These are phyloP conservation scores for Wickerhamiella nectarea DNA, from an alignment of 805 yeast species.

Conservation along the genomic window DNA sequence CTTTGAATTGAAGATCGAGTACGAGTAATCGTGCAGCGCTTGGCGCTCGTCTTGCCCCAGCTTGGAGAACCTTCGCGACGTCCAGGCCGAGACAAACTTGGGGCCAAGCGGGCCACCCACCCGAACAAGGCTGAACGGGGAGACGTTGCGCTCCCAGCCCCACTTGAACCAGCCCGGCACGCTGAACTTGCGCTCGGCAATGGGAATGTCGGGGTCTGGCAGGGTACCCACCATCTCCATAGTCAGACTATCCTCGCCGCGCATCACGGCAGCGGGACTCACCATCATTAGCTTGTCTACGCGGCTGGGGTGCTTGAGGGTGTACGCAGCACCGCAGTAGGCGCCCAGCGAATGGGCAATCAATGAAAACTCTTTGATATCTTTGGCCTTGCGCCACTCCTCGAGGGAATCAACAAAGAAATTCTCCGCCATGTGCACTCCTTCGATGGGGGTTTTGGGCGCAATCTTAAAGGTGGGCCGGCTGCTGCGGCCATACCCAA, in stretches of 20 bases:
- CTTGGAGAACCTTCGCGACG: constrained; percentile 61
- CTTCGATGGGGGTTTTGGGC: constrained; percentile 22
- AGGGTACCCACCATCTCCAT: constrained; percentile 14
- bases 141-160: constrained; percentile 75
- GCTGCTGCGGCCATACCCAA: constrained; percentile 85
- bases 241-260: constrained; percentile 29
- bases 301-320: constrained; percentile 43
- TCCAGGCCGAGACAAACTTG: constrained; percentile 78
- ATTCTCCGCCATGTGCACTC: constrained; percentile 39
- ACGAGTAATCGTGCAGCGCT: constrained; percentile 63
- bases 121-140: constrained; percentile 75
- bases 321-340: constrained; percentile 57
- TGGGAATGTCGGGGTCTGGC: constrained; percentile 12
- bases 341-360: constrained; percentile 93
- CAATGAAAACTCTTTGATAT: constrained; percentile 39
- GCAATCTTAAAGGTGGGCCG: constrained; percentile 46
- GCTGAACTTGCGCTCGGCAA: constrained; percentile 9
- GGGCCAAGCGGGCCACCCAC: constrained; percentile 74
- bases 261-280: constrained; percentile 77
- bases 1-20: constrained; percentile 66
- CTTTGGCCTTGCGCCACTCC: constrained; percentile 44
- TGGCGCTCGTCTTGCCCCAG: constrained; percentile 33
- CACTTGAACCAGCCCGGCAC: constrained; percentile 61
- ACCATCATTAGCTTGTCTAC: constrained; percentile 61
- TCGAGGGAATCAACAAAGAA: constrained; percentile 55